Percentiles rank a stretch among this genome's conserved stretches.
Evolutionary conservation across 768 basidiomycete genomes (phyloP).

Genomic region (Termitomyces sp.): DNA sequence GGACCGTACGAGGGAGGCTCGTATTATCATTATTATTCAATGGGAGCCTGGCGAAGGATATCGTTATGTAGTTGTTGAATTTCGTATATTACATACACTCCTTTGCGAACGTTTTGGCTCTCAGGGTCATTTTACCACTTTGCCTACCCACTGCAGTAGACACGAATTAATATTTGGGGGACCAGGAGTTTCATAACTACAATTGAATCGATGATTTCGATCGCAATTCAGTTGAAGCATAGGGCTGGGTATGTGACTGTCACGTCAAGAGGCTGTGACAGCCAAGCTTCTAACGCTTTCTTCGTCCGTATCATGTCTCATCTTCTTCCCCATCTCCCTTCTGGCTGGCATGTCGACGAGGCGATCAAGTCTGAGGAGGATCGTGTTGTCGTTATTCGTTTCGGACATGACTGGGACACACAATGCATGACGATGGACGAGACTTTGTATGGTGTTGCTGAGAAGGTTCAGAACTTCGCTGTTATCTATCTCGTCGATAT

Average conservation of each 20-base stretch:
- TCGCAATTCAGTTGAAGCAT: too few relatives aligned
- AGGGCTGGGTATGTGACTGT: neutral
- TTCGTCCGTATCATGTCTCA: slow-evolving; percentile 61
- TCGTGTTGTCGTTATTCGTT: slow-evolving; percentile 89
- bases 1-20: neutral
- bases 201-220: too few relatives aligned
- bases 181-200: too few relatives aligned
- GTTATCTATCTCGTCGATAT: slow-evolving; percentile 96
- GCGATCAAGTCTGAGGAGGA: slow-evolving; percentile 99
- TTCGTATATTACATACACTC: too few relatives aligned
- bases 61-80: too few relatives aligned
- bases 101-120: too few relatives aligned
- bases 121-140: too few relatives aligned
- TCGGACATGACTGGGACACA: slow-evolving; percentile 90
- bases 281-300: neutral
- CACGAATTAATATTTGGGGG: too few relatives aligned
- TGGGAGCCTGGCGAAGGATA: neutral
- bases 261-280: too few relatives aligned
- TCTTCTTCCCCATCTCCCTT: slow-evolving; percentile 83
- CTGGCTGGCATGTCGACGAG: slow-evolving; percentile 99
- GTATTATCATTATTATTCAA: neutral
- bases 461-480: slow-evolving; percentile 98
- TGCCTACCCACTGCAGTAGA: too few relatives aligned
- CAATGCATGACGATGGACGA: slow-evolving; percentile 99
- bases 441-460: slow-evolving; percentile 85